Conservation (phyloP, 306 rosid species). For the Cucurbita ficifolia region DNA sequence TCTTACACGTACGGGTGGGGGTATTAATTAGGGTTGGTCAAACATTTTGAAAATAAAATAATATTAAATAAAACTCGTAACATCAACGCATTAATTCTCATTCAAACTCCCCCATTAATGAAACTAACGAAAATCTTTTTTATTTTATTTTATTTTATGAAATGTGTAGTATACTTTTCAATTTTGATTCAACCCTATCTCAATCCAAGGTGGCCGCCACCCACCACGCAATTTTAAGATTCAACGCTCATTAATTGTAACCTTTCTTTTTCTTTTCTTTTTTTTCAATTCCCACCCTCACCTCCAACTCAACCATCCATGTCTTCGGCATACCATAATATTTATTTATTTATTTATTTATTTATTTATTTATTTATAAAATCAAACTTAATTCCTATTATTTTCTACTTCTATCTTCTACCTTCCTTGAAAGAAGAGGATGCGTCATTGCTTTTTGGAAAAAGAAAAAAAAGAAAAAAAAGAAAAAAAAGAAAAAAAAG, state of each 20-base stretch:
- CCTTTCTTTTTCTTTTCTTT: not conserved
- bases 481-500: too few species aligned
- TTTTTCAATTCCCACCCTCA: not conserved
- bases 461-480: too few species aligned
- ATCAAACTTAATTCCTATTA: too few species aligned
- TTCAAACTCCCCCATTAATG: conserved; percentile 4
- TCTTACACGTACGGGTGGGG: not conserved
- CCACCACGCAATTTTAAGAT: not conserved
- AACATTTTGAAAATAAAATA: not conserved
- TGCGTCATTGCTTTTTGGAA: too few species aligned
- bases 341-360: too few species aligned
- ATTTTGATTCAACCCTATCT: not conserved
- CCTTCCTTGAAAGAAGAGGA: too few species aligned
- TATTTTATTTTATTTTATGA: not conserved
- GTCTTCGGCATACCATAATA: too few species aligned
- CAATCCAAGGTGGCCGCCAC: not conserved
- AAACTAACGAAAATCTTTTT: not conserved
- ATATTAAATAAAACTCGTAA: not conserved
- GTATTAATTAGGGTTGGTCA: conserved; percentile 5
- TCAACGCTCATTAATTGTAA: not conserved
- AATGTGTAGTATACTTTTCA: not conserved
- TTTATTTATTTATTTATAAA: too few species aligned
- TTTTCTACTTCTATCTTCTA: too few species aligned
- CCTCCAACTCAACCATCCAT: not conserved
- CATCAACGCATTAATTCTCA: not conserved